These are phyloP conservation scores for Arthroderma sp. DNA, from an alignment of 2,329 filamentous ascomycete species.

Conservation along the genomic window DNA sequence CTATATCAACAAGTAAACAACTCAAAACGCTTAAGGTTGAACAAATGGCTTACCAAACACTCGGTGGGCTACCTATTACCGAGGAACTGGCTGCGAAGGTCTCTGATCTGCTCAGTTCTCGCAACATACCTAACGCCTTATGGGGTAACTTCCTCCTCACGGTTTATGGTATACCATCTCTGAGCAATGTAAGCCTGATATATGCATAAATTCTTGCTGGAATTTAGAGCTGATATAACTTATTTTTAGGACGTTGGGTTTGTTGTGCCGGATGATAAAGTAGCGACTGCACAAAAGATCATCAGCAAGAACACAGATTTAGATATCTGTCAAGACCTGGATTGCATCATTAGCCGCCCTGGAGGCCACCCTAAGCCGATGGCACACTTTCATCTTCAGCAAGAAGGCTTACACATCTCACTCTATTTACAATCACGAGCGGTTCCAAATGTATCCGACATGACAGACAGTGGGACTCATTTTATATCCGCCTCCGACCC, in stretches of 20 bases:
- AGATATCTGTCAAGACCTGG: neutral
- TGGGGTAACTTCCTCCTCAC: conserved; percentile 24
- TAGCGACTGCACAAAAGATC: neutral
- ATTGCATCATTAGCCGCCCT: neutral
- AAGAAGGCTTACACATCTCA: conserved; percentile 5
- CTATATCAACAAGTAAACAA: no score
- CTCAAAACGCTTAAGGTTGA: conserved; percentile 16
- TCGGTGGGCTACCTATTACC: neutral
- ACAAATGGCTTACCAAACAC: conserved; percentile 20
- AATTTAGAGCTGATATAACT: neutral
- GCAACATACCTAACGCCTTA: conserved; percentile 18
- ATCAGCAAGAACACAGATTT: neutral
- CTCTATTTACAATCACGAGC: conserved; percentile 11
- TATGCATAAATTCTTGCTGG: no score
- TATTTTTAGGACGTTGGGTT: neutral
- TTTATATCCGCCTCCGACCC: conserved; percentile 12
- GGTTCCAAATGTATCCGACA: conserved; percentile 11
- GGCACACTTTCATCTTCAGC: neutral
- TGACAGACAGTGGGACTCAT: neutral
- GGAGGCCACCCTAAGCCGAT: neutral
- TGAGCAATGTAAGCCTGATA: neutral
- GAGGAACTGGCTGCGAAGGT: neutral
- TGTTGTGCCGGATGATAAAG: neutral
- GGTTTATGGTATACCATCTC: conserved; percentile 14
- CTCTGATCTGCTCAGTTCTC: conserved; percentile 12